Evolutionary conservation across 805 yeast genomes (phyloP), one percentile per base, ranked within the genome.

Genomic region (Hanseniaspora lindneri): DNA sequence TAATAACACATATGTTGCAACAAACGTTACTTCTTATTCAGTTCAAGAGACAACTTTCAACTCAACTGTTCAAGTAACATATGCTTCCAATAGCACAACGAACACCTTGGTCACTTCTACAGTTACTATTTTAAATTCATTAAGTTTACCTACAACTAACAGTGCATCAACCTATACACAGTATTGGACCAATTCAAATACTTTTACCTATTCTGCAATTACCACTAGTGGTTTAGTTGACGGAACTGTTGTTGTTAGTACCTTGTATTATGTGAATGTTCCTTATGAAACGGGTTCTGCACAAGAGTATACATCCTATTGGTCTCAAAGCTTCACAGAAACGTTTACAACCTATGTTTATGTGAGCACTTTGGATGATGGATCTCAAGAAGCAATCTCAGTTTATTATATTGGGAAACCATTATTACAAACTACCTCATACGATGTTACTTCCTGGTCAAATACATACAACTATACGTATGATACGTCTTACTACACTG

Each of bases 391-490:
- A 17, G 50, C 33, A 17, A 36, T 41, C 1, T 19, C 37, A 16
- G 49, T 44, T 16, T 44, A 44, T 27, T 36, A 44, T n/a, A 30
- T 44, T 36, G 49, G 37, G 16, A 37, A 36, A 24, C 49, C 49
- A 24, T 29, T 36, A 3, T 14, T 44, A 17, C 7, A 21, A 16
- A 40, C 41, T 5, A 41, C 50, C n/a, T 39, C 17, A 7, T 35
- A 34, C 24, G 27, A 25, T 13, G 21, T 35, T 14, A 35, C 46
- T n/a, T 11, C 36, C 2, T 47, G 50, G 50, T 20, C 29, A 11
- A 36, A 37, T 21, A 29, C 32, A 7, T 44, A 44, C 14, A 39
- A 30, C 10, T 39, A 42, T n/a, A 52, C 56, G 4, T 52, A 48
- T 34, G 41, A 52, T 2, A 54, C 55, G 9, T 30, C 34, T 4